Evolutionary conservation across 129 eudicot species (phyloP).

Genomic region (Artemisia argyi): DNA sequence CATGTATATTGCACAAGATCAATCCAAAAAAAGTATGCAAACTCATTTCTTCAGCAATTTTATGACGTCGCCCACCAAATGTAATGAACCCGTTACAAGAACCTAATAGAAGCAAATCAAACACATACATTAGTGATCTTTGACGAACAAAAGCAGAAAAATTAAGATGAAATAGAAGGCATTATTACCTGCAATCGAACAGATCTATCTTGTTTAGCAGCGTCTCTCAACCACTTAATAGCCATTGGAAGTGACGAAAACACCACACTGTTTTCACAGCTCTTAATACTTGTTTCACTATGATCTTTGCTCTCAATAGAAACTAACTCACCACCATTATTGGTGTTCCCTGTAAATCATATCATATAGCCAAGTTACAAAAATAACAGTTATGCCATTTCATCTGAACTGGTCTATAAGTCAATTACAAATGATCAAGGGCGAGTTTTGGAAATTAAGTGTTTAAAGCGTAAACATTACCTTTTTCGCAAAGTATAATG

Average conservation of each 20-base stretch:
- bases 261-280: conserved; percentile 72
- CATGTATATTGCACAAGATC: not conserved
- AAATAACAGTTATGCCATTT: not conserved
- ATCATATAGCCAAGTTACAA: not conserved
- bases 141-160: not conserved
- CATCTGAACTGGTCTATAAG: too few relatives aligned
- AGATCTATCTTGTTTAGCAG: conserved; percentile 59
- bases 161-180: not conserved
- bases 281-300: conserved; percentile 36
- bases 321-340: conserved; percentile 45
- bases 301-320: conserved; percentile 46
- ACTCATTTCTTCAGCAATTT: conserved; percentile 74
- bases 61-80: conserved; percentile 86
- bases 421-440: not conserved
- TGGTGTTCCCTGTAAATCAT: conserved; percentile 45
- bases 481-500: conserved; percentile 56
- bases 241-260: conserved; percentile 90
- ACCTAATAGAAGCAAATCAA: conserved; percentile 49
- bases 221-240: conserved; percentile 92
- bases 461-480: conserved; percentile 26
- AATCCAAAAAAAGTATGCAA: not conserved
- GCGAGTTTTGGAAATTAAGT: not conserved
- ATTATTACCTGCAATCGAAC: conserved; percentile 72
- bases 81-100: conserved; percentile 93
- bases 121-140: not conserved